Percentiles rank a stretch among this genome's conserved stretches.
These are phyloP conservation scores for Suillus decipiens DNA, from an alignment of 768 basidiomycete species.

Conservation along the genomic window DNA sequence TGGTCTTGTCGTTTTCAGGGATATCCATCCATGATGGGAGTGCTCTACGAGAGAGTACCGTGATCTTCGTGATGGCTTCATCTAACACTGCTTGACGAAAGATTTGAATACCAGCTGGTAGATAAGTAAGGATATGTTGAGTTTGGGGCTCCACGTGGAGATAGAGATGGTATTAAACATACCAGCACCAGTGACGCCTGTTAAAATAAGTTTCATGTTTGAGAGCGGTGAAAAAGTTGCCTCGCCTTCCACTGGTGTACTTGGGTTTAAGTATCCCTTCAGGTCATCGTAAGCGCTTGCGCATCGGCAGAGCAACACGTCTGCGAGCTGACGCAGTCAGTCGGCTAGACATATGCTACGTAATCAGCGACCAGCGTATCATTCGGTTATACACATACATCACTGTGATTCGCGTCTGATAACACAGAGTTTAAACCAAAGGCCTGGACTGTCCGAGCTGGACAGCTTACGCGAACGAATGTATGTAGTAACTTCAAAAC, in stretches of 20 bases:
- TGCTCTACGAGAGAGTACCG: slow-evolving; percentile 36
- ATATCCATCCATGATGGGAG: slow-evolving; percentile 34
- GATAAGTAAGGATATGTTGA: neutral
- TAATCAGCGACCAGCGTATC: neutral
- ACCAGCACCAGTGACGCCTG: slow-evolving; percentile 39
- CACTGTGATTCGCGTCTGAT: neutral
- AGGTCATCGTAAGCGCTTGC: neutral
- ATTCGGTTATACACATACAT: neutral
- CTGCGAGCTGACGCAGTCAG: neutral
- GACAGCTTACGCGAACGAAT: neutral
- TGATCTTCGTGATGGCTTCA: slow-evolving; percentile 30
- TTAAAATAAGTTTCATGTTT: slow-evolving; percentile 32
- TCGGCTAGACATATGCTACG: neutral
- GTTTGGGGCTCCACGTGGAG: neutral
- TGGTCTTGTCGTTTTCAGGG: slow-evolving; percentile 30
- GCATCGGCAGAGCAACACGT: neutral
- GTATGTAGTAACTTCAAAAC: neutral
- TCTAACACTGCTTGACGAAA: slow-evolving; percentile 35
- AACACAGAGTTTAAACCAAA: too few relatives aligned
- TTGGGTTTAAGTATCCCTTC: neutral
- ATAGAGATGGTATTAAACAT: slow-evolving; percentile 8
- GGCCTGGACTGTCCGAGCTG: too few relatives aligned
- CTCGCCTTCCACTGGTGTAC: neutral
- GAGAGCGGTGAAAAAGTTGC: neutral
- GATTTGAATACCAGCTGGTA: slow-evolving; percentile 36